These are phyloP conservation scores for Dioscorea cayenensis DNA, from an alignment of 116 monocot species.

Conservation along the genomic window DNA sequence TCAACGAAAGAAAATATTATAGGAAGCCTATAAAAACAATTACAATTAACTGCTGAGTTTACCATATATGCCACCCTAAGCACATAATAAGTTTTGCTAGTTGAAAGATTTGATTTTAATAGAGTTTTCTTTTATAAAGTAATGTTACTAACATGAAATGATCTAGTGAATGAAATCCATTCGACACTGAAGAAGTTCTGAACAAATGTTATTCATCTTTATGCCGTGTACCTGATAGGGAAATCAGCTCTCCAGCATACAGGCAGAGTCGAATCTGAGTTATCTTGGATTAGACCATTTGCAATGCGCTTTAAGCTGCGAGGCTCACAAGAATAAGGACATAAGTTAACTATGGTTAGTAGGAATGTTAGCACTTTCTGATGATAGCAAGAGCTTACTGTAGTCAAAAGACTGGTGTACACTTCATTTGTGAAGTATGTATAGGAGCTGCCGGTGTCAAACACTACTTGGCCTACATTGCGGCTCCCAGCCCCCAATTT, in stretches of 20 bases:
- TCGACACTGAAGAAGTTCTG: not conserved
- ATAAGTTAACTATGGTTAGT: not conserved
- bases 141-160: no score
- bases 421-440: constrained; percentile 62
- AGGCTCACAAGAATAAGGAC: constrained; percentile 5
- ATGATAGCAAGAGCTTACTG: constrained; percentile 27
- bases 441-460: constrained; percentile 89
- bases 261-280: constrained; percentile 56
- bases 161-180: no score
- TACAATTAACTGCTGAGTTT: not conserved
- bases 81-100: no score
- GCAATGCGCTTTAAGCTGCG: constrained; percentile 47
- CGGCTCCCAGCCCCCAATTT: constrained; percentile 6
- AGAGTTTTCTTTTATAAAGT: no score
- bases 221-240: constrained; percentile 43
- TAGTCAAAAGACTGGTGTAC: constrained; percentile 45
- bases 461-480: constrained; percentile 34
- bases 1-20: not conserved
- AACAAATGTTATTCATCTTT: not conserved
- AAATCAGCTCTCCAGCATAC: constrained; percentile 63
- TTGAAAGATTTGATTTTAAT: no score
- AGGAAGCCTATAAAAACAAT: not conserved
- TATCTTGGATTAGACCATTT: constrained; percentile 42
- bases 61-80: no score
- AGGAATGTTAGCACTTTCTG: not conserved